Evolutionary conservation across 768 basidiomycete species (phyloP).

Genomic region (Leucosporidium creatinivorum): DNA sequence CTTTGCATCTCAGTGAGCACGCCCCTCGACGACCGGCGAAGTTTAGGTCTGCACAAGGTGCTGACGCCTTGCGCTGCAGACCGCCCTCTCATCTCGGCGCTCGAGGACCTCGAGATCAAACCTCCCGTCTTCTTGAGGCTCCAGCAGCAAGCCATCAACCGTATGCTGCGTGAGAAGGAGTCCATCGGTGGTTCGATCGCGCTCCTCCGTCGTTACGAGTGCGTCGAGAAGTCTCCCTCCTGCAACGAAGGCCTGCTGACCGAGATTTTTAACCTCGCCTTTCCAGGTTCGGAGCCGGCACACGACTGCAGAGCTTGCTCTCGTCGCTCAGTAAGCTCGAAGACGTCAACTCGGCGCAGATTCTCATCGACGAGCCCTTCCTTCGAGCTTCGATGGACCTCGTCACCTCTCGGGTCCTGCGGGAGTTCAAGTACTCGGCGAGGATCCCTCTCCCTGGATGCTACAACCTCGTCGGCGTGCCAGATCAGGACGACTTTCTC

Average conservation of each 20-base stretch:
- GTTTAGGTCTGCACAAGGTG: background rate
- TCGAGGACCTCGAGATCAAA: background rate
- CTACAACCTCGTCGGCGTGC: conserved; percentile 67
- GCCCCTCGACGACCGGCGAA: background rate
- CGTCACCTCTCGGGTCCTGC: conserved; percentile 57
- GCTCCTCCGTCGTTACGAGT: no score
- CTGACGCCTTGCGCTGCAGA: background rate
- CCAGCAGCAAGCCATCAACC: background rate
- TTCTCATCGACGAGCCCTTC: conserved; percentile 45
- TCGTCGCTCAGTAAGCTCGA: background rate
- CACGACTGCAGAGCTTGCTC: no score
- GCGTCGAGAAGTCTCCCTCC: no score
- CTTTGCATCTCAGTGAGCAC: no score
- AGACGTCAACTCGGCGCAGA: background rate
- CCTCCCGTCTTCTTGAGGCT: background rate
- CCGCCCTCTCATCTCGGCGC: background rate
- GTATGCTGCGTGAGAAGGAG: background rate
- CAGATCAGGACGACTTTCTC: conserved; percentile 55
- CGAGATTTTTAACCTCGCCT: no score
- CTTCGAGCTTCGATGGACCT: conserved; percentile 54
- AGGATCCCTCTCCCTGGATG: conserved; percentile 64
- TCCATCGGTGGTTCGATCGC: no score
- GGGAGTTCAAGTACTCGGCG: conserved; percentile 67
- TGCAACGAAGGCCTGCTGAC: no score
- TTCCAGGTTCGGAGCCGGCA: no score